Evolutionary conservation across 2,329 filamentous ascomycete genomes (phyloP), one percentile per base, ranked within the genome.

Genomic region (Colletotrichum coccodes): DNA sequence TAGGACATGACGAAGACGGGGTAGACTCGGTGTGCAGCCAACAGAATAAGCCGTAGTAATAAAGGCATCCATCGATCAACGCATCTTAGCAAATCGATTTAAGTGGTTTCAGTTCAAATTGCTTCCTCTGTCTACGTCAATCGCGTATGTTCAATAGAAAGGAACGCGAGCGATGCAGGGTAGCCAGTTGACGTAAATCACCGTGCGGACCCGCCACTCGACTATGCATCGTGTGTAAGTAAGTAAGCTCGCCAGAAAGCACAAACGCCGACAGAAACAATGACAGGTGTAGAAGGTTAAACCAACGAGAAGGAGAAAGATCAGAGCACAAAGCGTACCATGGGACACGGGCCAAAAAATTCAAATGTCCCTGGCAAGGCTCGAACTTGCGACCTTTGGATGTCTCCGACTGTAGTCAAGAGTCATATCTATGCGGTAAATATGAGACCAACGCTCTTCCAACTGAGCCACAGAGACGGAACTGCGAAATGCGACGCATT

Each of bases 341-440:
- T 16, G 8, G n/a, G 16, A n/a, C n/a, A 34, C 16, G 26, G 8
- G n/a, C n/a, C 23, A 38, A 36, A 56, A 49, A 21, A 12, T n/a
- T 0, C 2, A 1, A n/a, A 12, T 66, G 64, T 66, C 64, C 64
- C 58, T 60, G 36, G 64, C 59, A 60, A 67, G 64, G 64, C 64
- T 67, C 64, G 64, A 67, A 67, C 64, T 67, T 60, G 59, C 64
- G 64, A 67, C 60, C 64, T 67, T 67, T 65, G 63, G 64, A 67
- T 63, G 3, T 67, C 64, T n/a, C 58, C 42, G 30, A 7, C 40
- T 63, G 0, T 1, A 16, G 46, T n/a, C 26, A 30, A 47, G 64
- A 36, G 64, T 67, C 64, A 67, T 63, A 67, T 11, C 6, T 14
- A 49, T 46, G 9, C 4, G 2, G 2, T 52, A 6, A 2, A 52